A percentile compares a stretch with the other conserved stretches of the same genome.
Conservation (phyloP, 768 basidiomycete species). For the Panaeolus cyanescens region DNA sequence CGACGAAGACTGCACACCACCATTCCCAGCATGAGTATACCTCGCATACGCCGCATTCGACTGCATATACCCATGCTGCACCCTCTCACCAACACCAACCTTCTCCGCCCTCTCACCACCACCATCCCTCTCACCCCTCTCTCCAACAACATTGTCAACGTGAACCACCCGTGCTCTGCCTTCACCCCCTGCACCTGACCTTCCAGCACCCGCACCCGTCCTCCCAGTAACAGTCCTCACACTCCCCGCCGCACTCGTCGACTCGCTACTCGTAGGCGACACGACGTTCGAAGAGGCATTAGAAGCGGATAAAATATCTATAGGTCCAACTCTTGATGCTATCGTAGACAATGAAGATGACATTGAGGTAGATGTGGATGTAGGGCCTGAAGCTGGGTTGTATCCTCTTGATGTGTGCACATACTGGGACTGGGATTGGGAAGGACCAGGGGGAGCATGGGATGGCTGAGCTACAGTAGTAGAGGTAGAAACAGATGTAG, state of each 20-base stretch:
- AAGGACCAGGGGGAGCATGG: neutral
- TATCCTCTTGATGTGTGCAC: neutral
- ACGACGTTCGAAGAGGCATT: constrained; percentile 7
- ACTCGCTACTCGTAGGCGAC: constrained; percentile 10
- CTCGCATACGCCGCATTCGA: too few relatives aligned
- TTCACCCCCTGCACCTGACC: neutral
- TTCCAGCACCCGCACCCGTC: neutral
- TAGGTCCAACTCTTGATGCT: constrained; percentile 1
- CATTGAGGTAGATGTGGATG: neutral
- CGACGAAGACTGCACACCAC: too few relatives aligned
- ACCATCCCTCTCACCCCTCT: too few relatives aligned
- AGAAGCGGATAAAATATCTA: neutral
- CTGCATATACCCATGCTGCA: too few relatives aligned
- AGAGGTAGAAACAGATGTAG: neutral
- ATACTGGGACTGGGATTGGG: neutral
- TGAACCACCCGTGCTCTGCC: too few relatives aligned
- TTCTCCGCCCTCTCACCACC: too few relatives aligned
- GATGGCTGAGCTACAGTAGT: neutral
- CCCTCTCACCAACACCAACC: too few relatives aligned
- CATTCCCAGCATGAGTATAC: too few relatives aligned
- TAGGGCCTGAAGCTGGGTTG: neutral
- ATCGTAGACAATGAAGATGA: constrained; percentile 1
- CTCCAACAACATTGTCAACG: too few relatives aligned
- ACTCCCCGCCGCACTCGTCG: neutral
- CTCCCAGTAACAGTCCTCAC: neutral